Conservation (phyloP, 1,284 basidiomycete genomes). For the Ceratobasidium papillatum region DNA sequence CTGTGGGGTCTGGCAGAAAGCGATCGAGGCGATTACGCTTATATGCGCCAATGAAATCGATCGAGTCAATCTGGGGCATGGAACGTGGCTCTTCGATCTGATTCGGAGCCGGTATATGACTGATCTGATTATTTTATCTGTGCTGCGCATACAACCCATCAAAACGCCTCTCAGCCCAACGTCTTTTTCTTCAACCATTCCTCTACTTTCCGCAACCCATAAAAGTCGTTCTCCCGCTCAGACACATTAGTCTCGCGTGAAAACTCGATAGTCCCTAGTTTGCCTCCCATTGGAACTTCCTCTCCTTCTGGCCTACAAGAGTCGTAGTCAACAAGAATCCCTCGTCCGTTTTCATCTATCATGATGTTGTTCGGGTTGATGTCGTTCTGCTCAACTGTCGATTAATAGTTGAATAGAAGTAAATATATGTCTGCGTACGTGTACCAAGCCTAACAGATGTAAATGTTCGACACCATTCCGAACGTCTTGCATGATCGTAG, state of each 20-base stretch:
- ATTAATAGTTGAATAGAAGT: not conserved
- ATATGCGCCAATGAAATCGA: not conserved
- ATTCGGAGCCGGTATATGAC: not conserved
- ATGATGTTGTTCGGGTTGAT: not conserved
- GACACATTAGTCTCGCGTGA: not conserved
- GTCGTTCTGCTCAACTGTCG: not conserved
- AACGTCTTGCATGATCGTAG: not conserved
- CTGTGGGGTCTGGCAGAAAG: not conserved
- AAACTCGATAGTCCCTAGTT: not conserved
- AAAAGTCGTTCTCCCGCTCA: not conserved
- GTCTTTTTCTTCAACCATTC: not conserved
- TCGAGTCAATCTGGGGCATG: constrained; percentile 2
- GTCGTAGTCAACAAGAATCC: not conserved
- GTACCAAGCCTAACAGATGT: not conserved
- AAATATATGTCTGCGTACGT: not conserved
- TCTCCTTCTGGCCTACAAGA: not conserved
- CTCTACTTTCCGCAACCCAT: not conserved
- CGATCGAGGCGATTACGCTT: not conserved
- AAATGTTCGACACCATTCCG: not conserved
- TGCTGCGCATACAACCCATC: constrained; percentile 1
- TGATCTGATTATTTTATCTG: not conserved
- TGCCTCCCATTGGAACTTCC: not conserved
- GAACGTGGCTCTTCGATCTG: not conserved
- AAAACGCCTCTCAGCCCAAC: not conserved
- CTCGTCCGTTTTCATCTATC: not conserved